A percentile compares a stretch with the other conserved stretches of the same genome.
Evolutionary conservation across 2,329 filamentous ascomycete genomes (phyloP).

Genomic region (Arthrobotrys iridis): DNA sequence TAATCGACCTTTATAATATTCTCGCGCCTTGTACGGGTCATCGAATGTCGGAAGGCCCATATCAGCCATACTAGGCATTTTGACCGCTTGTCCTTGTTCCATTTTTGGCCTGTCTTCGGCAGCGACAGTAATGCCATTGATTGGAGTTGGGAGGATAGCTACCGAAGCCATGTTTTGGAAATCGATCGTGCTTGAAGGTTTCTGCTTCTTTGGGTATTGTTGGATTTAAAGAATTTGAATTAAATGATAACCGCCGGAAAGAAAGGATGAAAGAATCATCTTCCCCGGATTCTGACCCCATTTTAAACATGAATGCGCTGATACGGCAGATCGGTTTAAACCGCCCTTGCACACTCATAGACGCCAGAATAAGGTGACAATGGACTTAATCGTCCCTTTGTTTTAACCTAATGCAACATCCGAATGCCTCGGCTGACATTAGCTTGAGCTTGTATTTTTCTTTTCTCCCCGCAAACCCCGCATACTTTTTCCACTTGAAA

Average conservation of each 20-base stretch:
- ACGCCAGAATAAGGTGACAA: slow-evolving; percentile 22
- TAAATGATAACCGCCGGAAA: neutral
- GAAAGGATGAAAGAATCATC: neutral
- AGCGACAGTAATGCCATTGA: slow-evolving; percentile 8
- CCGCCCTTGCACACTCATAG: neutral
- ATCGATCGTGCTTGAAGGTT: neutral
- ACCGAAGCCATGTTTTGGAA: slow-evolving; percentile 18
- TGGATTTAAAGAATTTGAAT: neutral
- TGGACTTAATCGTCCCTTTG: neutral
- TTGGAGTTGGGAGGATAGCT: neutral
- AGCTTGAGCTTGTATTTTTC: neutral
- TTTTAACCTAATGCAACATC: slow-evolving; percentile 8
- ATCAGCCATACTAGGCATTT: slow-evolving; percentile 40
- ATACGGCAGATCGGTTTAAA: slow-evolving; percentile 20
- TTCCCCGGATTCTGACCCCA: neutral
- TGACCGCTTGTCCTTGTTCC: slow-evolving; percentile 36
- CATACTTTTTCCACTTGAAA: neutral
- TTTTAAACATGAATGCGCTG: neutral
- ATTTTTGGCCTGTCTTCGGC: slow-evolving; percentile 35
- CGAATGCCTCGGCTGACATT: slow-evolving; percentile 33
- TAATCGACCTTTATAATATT: slow-evolving; percentile 68
- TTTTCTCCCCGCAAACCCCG: slow-evolving; percentile 21
- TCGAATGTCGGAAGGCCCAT: slow-evolving; percentile 43
- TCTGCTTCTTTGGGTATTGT: too few species aligned
- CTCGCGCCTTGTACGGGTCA: slow-evolving; percentile 58